A percentile compares a stretch with the other conserved stretches of the same genome.
Evolutionary conservation across 2,329 filamentous ascomycete genomes (phyloP).

Genomic region (Microthyrium microscopicum): DNA sequence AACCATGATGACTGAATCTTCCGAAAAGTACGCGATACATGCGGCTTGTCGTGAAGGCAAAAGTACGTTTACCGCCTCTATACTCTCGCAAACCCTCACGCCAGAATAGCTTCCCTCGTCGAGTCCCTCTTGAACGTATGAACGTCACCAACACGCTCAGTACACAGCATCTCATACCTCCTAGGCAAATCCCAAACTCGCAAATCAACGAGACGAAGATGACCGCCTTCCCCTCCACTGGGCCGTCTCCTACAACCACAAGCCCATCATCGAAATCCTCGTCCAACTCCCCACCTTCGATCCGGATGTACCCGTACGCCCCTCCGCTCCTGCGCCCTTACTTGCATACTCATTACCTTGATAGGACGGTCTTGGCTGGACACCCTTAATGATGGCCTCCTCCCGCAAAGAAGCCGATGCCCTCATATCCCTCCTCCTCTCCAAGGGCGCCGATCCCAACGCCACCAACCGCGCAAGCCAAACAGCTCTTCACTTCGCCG

Average conservation of each 20-base stretch:
- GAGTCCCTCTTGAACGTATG: constrained; percentile 58
- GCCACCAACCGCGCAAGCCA: constrained; percentile 39
- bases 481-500: constrained; percentile 81
- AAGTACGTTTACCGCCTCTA: constrained; percentile 34
- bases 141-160: constrained; percentile 13
- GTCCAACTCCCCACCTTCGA: constrained; percentile 60
- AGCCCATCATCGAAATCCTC: constrained; percentile 57
- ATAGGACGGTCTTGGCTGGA: constrained; percentile 62
- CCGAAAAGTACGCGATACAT: constrained; percentile 60
- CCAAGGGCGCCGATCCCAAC: constrained; percentile 55
- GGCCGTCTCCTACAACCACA: constrained; percentile 71
- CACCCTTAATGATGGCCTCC: constrained; percentile 66
- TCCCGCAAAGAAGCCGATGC: constrained; percentile 57
- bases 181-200: constrained; percentile 65
- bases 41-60: constrained; percentile 73
- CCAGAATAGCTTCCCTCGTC: constrained; percentile 42
- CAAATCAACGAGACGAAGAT: constrained; percentile 61
- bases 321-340: background rate
- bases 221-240: constrained; percentile 85
- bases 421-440: constrained; percentile 49
- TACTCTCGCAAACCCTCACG: constrained; percentile 8
- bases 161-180: constrained; percentile 1
- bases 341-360: background rate
- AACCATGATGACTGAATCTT: background rate
- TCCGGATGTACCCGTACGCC: constrained; percentile 58